phyloP scores from a whole-genome alignment of 2,329 filamentous ascomycete species.

The Aspergillus sp. region DNA sequence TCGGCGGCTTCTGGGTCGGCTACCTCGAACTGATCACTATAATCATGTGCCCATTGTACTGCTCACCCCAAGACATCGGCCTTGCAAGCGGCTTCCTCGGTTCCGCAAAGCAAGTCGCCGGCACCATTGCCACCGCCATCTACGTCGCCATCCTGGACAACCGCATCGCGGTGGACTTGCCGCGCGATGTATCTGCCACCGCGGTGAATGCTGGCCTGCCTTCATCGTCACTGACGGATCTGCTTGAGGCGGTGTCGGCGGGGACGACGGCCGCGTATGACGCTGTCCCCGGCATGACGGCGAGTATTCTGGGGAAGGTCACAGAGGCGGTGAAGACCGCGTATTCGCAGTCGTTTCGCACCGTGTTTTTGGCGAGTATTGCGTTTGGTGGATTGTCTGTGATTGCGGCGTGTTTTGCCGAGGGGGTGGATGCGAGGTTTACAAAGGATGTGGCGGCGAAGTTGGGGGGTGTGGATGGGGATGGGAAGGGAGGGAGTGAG shows the following conservation, averaged over 20 bases:
- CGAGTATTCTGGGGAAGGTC: background rate
- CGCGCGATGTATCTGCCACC: background rate
- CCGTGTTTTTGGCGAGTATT: conserved; percentile 2
- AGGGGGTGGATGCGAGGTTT: background rate
- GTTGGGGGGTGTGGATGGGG: background rate
- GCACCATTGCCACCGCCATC: conserved; percentile 7
- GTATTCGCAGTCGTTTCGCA: conserved; percentile 4
- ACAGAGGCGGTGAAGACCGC: conserved; percentile 1
- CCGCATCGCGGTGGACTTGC: background rate
- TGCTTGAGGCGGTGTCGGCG: background rate
- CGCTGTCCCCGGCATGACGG: conserved; percentile 1
- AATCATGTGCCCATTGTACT: conserved; percentile 6
- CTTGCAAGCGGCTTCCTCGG: conserved; percentile 6
- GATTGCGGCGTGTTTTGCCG: background rate
- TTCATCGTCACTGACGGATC: background rate
- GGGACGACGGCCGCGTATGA: background rate
- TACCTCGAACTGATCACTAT: conserved; percentile 7
- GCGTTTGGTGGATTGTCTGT: background rate
- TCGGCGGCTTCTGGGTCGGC: conserved; percentile 6
- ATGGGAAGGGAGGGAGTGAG: background rate
- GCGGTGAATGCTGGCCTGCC: background rate
- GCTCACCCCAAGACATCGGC: background rate
- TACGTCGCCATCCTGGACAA: conserved; percentile 4
- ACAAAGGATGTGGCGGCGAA: background rate
- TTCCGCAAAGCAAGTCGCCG: conserved; percentile 2